Evolutionary conservation across 2,329 filamentous ascomycete genomes (phyloP), one percentile per base, ranked within the genome.

Genomic region (Exophiala sp.): DNA sequence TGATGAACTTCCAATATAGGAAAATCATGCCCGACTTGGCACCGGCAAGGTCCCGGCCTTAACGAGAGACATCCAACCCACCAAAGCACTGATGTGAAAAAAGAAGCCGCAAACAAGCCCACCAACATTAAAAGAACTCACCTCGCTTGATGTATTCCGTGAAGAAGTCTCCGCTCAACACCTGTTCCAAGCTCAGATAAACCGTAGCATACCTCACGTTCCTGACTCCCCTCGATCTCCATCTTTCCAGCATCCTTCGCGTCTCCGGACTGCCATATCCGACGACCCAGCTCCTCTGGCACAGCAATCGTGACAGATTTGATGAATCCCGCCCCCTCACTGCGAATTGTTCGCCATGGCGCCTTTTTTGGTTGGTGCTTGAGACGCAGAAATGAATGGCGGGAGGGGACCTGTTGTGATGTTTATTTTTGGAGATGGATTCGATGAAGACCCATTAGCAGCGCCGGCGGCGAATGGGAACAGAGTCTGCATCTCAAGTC

Each of bases 111-210:
- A 13, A n/a, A 23, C 30, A 10, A 11, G 6, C 2, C 30, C 16
- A n/a, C 16, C 2, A 16, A 14, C 21, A 1, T 4, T 13, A 19
- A 6, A 1, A 23, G 5, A 14, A 29, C 48, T 45, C 70, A 86
- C 86, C 86, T 52, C 76, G 77, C 66, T 95, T 95, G 58, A 97
- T 83, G 64, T 94, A 90, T 37, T 82, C 74, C n/a, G 79, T 84
- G 62, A 95, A 89, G 61, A 96, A 95, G 0, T 82, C 78, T 1
- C 80, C 79, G 27, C 85, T 76, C 1, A 97, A 65, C 3, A 97
- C 64, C 51, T 88, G 81, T 7, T 76, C 76, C 8, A 95, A 74
- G 2, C 80, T 79, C 77, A 95, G 82, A 58, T 80, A 78, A 2
- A 95, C 80, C 52, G 80, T 78, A 24, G 79, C 78, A 72, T 87